These are phyloP conservation scores for Lecanicillium sp. DNA, from an alignment of 2,329 filamentous ascomycete genomes.

Conservation along the genomic window DNA sequence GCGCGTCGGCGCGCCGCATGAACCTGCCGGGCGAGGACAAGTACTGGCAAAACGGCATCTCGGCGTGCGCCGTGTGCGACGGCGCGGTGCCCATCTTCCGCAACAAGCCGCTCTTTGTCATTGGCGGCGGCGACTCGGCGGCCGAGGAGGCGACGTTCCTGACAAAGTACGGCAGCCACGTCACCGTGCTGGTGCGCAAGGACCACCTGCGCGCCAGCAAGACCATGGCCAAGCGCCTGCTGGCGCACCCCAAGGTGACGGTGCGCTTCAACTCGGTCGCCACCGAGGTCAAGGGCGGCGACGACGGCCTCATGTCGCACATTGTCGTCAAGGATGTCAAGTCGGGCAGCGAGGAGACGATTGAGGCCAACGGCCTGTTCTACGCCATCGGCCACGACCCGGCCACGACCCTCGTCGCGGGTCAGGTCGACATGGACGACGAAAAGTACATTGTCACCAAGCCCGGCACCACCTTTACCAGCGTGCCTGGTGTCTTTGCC, in stretches of 20 bases:
- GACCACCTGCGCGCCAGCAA: conserved; percentile 81
- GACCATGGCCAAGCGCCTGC: conserved; percentile 83
- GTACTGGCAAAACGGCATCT: conserved; percentile 97
- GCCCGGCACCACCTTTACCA: conserved; percentile 83
- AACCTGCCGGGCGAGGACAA: conserved; percentile 81
- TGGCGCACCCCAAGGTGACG: conserved; percentile 80
- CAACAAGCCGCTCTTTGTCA: conserved; percentile 90
- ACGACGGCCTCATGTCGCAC: conserved; percentile 80
- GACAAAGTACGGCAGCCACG: conserved; percentile 93
- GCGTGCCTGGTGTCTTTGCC: conserved; percentile 85
- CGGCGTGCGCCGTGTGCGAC: conserved; percentile 94
- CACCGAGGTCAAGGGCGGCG: conserved; percentile 76
- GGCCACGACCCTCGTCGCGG: conserved; percentile 84
- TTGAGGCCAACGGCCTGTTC: conserved; percentile 88
- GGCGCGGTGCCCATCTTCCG: conserved; percentile 96
- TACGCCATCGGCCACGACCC: conserved; percentile 97
- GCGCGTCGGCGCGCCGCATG: conserved; percentile 81
- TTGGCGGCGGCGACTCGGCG: conserved; percentile 92
- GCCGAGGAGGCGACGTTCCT: conserved; percentile 97
- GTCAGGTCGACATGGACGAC: conserved; percentile 76
- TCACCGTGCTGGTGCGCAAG: conserved; percentile 85
- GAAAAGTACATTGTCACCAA: conserved; percentile 89
- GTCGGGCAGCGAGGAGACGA: conserved; percentile 70
- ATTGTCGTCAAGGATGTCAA: conserved; percentile 73
- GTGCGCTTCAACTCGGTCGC: conserved; percentile 80